Base-by-base conservation (phyloP, 768 basidiomycete species). In the Xerocomus brunneocitrinus region DNA sequence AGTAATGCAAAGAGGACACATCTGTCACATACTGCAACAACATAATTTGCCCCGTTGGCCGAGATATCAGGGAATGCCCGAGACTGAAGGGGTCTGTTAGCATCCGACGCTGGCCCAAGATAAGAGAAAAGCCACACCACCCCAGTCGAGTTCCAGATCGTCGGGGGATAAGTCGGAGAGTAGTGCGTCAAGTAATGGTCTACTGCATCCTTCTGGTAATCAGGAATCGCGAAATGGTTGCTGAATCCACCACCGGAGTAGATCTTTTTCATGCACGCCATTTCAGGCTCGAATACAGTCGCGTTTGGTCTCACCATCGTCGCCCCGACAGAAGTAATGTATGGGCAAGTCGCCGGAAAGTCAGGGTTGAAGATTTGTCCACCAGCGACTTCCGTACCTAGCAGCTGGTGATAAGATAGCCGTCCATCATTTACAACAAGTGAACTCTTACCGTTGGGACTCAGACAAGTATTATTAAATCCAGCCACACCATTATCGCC, bases 331-430 rank as follows among this genome's bases (percentile, higher is more conserved):
- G 73, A 66, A 3, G 78, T 78, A 30, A 79, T 60, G 52, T 67
- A 79, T 22, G 78, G 74, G 49, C 79, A 79, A 3, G 69, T 67
- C 22, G 58, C 69, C 1, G 78, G 78, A 70, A 77, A 78, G 19
- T 43, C 57, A 0, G 75, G 77, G 56, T 70, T 76, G 63, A 79
- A 78, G 35, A 60, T 58, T 6, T 46, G 66, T 25, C 70, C 71
- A 27, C 43, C 42, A 3, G 39, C 5, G 19, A 19, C 19, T 19
- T 19, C 19, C 19, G 19, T 19, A 19, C 19, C 19, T 19, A 19
- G 19, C 19, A 19, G 19, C 19, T 19, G 60, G 67, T 27, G 27
- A 31, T 31, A 8, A 31, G 30, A 8, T 31, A 31, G 30, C 30
- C 8, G 30, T 8, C 4, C 8, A 8, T 8, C 4, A 31, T 31